Conservation (phyloP, 148 eudicot species). For the Euryodendron excelsum region DNA sequence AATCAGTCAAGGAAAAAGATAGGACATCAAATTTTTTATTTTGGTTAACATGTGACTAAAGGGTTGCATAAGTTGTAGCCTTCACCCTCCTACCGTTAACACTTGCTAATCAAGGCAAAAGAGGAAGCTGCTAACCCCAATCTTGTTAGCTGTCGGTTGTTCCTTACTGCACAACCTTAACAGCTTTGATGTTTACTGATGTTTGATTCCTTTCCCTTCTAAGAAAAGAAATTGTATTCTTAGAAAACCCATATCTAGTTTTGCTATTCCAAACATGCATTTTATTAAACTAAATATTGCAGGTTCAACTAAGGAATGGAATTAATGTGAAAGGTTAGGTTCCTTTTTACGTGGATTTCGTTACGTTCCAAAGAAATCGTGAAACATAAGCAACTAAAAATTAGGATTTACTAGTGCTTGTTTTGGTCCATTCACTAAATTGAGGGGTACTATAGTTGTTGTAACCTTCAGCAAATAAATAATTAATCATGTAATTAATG, state of each 20-base stretch:
- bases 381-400: background rate
- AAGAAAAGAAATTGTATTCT: too few species aligned
- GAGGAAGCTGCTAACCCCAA: background rate
- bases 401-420: background rate
- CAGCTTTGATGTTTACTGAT: slow-evolving; percentile 10
- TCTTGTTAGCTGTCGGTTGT: slow-evolving; percentile 14
- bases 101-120: slow-evolving; percentile 7
- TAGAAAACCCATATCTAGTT: too few species aligned
- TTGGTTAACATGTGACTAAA: too few species aligned
- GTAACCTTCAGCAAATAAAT: background rate
- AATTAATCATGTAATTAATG: background rate
- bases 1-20: slow-evolving; percentile 3
- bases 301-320: too few species aligned
- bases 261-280: too few species aligned
- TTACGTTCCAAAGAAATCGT: too few species aligned
- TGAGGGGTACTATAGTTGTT: background rate
- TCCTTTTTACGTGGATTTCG: too few species aligned
- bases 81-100: slow-evolving; percentile 15
- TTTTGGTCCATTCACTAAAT: background rate
- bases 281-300: too few species aligned
- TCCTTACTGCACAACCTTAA: background rate
- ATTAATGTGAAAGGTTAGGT: too few species aligned
- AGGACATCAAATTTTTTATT: slow-evolving; percentile 1
- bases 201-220: background rate
- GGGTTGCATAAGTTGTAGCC: too few species aligned